Conservation (phyloP, 2,329 filamentous ascomycete genomes). For the Exophiala sp. region DNA sequence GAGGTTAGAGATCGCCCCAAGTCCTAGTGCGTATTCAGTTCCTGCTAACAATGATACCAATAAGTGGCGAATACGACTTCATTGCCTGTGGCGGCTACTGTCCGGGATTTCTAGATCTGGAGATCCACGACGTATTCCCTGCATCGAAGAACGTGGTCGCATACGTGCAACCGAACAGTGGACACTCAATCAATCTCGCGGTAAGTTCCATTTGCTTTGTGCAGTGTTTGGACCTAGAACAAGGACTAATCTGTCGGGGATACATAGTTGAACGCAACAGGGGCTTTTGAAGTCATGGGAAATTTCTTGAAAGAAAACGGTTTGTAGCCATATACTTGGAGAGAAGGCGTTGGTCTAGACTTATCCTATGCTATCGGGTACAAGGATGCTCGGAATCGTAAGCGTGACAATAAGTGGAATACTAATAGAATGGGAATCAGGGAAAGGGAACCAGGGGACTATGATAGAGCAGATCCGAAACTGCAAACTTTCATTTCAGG, state of each 20-base stretch:
- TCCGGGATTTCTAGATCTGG: conserved; percentile 7
- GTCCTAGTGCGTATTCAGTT: too few species aligned
- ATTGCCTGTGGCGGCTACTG: conserved; percentile 17
- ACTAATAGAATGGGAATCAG: too few species aligned
- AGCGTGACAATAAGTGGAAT: too few species aligned
- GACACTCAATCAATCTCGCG: conserved; percentile 15
- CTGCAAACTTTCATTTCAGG: too few species aligned
- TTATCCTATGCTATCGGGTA: too few species aligned
- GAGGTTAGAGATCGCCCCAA: too few species aligned
- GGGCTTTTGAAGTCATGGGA: conserved; percentile 9
- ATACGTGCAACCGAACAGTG: conserved; percentile 11
- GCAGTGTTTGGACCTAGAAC: background rate
- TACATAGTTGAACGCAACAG: conserved; percentile 12
- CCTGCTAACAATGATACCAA: too few species aligned
- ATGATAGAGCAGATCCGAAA: too few species aligned
- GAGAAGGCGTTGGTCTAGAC: too few species aligned
- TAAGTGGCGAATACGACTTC: conserved; percentile 12
- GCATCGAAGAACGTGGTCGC: conserved; percentile 4
- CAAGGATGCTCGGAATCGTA: too few species aligned
- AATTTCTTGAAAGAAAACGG: conserved; percentile 13
- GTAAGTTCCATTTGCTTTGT: background rate
- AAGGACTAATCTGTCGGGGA: background rate
- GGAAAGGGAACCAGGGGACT: too few species aligned
- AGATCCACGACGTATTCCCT: conserved; percentile 4
- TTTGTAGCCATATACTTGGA: background rate